phyloP scores from a whole-genome alignment of 129 eudicot genomes.

The Scalesia atractyloides region DNA sequence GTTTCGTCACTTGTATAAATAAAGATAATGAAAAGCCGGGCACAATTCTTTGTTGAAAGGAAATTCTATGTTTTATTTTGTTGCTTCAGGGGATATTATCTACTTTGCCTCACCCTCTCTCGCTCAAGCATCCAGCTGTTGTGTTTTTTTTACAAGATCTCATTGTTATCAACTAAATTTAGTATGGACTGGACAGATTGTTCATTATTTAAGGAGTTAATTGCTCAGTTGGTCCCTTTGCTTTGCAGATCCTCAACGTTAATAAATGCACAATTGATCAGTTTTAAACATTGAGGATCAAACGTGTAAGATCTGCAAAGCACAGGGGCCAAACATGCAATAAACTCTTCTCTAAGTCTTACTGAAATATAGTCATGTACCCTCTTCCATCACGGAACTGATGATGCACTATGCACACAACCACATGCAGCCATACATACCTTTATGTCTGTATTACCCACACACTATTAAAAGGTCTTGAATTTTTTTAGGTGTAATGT shows the following conservation, averaged over 20 bases:
- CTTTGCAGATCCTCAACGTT: too few relatives aligned
- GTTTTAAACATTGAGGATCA: too few relatives aligned
- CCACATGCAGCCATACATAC: too few relatives aligned
- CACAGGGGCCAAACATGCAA: too few relatives aligned
- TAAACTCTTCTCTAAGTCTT: background rate
- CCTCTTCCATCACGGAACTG: background rate
- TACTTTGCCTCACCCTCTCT: background rate
- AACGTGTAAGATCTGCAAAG: too few relatives aligned
- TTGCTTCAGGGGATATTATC: background rate
- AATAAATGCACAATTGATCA: too few relatives aligned
- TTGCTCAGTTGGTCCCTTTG: too few relatives aligned
- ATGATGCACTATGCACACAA: too few relatives aligned
- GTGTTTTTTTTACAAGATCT: background rate
- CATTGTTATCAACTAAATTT: background rate
- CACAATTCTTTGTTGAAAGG: background rate
- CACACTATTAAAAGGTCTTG: background rate
- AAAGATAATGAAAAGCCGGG: background rate
- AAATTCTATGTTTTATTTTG: background rate
- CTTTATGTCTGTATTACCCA: background rate
- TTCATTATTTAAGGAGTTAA: background rate
- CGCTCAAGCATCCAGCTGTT: background rate
- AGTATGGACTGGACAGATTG: background rate
- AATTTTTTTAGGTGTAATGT: conserved; percentile 16
- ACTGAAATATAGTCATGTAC: background rate
- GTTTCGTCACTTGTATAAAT: background rate